These are phyloP conservation scores for Psilocybe cyanescens DNA, from an alignment of 768 basidiomycete genomes.

Conservation along the genomic window DNA sequence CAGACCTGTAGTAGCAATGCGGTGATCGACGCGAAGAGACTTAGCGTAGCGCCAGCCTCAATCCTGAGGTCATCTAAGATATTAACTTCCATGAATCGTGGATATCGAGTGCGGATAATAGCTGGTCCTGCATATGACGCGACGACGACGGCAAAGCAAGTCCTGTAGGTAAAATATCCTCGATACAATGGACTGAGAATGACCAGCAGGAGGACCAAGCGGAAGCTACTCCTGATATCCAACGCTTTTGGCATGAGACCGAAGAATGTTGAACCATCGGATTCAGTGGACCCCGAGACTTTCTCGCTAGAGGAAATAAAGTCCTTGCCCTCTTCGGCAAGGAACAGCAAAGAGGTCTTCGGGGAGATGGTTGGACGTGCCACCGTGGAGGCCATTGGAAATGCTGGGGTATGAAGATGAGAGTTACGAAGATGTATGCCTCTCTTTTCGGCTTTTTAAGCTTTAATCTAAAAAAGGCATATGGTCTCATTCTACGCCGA, in stretches of 20 bases:
- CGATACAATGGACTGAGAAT: not conserved
- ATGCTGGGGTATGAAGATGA: too few relatives aligned
- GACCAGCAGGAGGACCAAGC: not conserved
- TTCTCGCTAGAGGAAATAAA: too few relatives aligned
- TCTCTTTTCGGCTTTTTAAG: too few relatives aligned
- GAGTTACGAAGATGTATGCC: too few relatives aligned
- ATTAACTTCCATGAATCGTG: conserved; percentile 1
- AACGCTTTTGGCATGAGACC: not conserved
- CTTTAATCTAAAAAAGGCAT: too few relatives aligned
- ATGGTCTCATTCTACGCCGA: too few relatives aligned
- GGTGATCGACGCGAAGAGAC: not conserved
- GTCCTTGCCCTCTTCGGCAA: too few relatives aligned
- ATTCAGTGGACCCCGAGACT: too few relatives aligned
- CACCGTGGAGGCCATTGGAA: too few relatives aligned
- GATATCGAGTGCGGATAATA: not conserved
- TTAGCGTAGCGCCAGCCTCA: not conserved
- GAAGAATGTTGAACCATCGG: too few relatives aligned
- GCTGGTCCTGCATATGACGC: not conserved
- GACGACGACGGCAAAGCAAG: not conserved
- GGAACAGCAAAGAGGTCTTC: too few relatives aligned
- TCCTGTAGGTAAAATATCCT: not conserved
- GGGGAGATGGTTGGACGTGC: too few relatives aligned
- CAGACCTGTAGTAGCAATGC: not conserved
- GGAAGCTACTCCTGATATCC: not conserved
- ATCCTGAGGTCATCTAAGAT: conserved; percentile 1